phyloP scores from a whole-genome alignment of 2,329 filamentous ascomycete genomes.

The Aspergillus oerlinghausenensis region DNA sequence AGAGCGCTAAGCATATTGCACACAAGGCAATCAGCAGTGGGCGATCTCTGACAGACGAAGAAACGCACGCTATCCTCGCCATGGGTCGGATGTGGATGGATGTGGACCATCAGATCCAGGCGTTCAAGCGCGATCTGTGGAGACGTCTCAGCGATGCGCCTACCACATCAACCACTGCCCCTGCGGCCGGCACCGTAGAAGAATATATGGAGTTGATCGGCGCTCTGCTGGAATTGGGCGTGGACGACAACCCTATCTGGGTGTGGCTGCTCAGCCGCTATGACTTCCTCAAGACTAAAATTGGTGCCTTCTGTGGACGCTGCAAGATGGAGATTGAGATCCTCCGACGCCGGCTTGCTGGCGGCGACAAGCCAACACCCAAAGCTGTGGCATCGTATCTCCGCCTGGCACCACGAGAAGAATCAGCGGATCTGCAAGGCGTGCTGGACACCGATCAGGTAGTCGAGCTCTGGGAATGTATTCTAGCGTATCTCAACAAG shows the following conservation, averaged over 20 bases:
- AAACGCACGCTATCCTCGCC: slow-evolving; percentile 81
- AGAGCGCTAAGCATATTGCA: slow-evolving; percentile 69
- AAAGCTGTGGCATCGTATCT: slow-evolving; percentile 71
- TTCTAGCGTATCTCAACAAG: slow-evolving; percentile 66
- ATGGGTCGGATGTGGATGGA: slow-evolving; percentile 94
- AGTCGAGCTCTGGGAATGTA: slow-evolving; percentile 89
- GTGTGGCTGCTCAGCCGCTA: slow-evolving; percentile 89
- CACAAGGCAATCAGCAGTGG: slow-evolving; percentile 49
- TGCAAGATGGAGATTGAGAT: slow-evolving; percentile 90
- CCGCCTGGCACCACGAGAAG: slow-evolving; percentile 65
- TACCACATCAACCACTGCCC: slow-evolving; percentile 49
- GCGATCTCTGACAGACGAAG: slow-evolving; percentile 64
- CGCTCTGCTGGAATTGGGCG: slow-evolving; percentile 84
- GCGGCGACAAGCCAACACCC: slow-evolving; percentile 64
- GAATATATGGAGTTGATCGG: slow-evolving; percentile 91
- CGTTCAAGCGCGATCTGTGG: slow-evolving; percentile 88
- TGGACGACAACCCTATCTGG: slow-evolving; percentile 95
- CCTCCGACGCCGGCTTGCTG: slow-evolving; percentile 72
- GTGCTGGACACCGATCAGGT: slow-evolving; percentile 75
- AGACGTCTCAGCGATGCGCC: slow-evolving; percentile 69
- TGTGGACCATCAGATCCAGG: slow-evolving; percentile 78
- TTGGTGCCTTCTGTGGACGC: slow-evolving; percentile 74
- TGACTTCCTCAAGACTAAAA: slow-evolving; percentile 82
- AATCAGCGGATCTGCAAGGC: slow-evolving; percentile 55
- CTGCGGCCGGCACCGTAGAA: slow-evolving; percentile 54